Evolutionary conservation across 192 early-diverging fungal species (phyloP).

Genomic region (Coemansia sp.): DNA sequence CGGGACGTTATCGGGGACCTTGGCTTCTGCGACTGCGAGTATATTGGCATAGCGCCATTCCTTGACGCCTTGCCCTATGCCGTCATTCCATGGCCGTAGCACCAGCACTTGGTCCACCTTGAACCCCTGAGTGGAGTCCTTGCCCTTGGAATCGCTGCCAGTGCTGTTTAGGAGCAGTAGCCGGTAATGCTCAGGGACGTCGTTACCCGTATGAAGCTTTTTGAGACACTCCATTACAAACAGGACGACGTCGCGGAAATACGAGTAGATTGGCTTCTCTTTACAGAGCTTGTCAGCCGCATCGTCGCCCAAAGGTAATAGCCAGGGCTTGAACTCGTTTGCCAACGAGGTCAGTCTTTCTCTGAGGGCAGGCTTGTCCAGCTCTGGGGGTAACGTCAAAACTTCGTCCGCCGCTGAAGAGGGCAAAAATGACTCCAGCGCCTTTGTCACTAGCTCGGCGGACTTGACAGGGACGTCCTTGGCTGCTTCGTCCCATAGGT

Average conservation of each 20-base stretch:
- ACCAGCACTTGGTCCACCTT: constrained; percentile 13
- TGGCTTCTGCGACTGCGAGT: constrained; percentile 1
- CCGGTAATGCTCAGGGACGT: not conserved
- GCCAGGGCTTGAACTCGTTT: not conserved
- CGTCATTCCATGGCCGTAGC: constrained; percentile 4
- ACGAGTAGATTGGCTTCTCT: constrained; percentile 4
- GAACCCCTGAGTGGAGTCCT: constrained; percentile 8
- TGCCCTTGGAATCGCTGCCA: constrained; percentile 2
- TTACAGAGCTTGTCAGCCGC: not conserved
- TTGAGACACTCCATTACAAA: constrained; percentile 13
- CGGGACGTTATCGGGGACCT: not conserved
- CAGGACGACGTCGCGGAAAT: constrained; percentile 4
- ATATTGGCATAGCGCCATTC: not conserved
- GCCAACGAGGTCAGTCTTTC: not conserved
- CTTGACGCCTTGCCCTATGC: not conserved
- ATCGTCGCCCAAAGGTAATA: not conserved
- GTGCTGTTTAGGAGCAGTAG: not conserved
- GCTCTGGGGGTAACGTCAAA: not conserved
- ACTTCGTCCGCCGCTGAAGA: not conserved
- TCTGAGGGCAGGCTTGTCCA: not conserved
- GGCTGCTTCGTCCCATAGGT: not conserved
- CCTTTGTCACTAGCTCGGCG: not conserved
- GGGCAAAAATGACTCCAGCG: constrained; percentile 1
- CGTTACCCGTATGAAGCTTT: not conserved
- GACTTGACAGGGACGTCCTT: not conserved